phyloP scores from a whole-genome alignment of 495 filamentous ascomycete genomes.

The Xylaria grammica region DNA sequence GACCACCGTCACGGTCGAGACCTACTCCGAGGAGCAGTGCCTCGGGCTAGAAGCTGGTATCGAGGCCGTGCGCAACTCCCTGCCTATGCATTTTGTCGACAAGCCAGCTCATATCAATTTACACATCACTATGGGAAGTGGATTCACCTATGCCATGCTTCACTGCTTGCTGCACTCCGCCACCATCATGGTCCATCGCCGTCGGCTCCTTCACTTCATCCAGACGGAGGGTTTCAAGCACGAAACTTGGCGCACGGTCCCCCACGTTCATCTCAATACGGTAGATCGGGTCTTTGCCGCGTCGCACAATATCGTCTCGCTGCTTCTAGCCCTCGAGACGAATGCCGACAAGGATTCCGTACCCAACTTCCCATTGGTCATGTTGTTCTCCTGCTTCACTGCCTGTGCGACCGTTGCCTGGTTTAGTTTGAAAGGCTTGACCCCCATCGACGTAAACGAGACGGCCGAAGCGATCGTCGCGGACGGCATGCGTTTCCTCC shows the following conservation, averaged over 20 bases:
- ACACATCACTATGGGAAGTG: constrained; percentile 60
- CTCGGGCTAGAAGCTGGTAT: constrained; percentile 49
- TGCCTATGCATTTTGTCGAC: constrained; percentile 55
- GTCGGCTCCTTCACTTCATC: constrained; percentile 54
- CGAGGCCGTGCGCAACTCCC: constrained; percentile 47
- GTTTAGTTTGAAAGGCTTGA: constrained; percentile 54
- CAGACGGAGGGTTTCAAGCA: constrained; percentile 51
- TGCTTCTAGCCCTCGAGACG: constrained; percentile 49
- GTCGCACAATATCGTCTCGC: constrained; percentile 53
- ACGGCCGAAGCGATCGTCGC: constrained; percentile 52
- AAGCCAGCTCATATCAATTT: constrained; percentile 56
- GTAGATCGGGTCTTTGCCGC: constrained; percentile 56
- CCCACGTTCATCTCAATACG: constrained; percentile 43
- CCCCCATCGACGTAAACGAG: constrained; percentile 50
- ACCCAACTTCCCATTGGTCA: constrained; percentile 57
- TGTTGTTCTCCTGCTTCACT: constrained; percentile 58
- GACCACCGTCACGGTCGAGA: constrained; percentile 49
- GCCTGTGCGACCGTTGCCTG: constrained; percentile 57
- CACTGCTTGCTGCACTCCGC: constrained; percentile 57
- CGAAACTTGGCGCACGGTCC: constrained; percentile 49
- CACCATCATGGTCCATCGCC: constrained; percentile 58
- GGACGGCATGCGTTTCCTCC: constrained; percentile 54
- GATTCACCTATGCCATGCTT: constrained; percentile 57
- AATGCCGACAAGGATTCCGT: constrained; percentile 55
- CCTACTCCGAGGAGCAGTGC: constrained; percentile 52